Evolutionary conservation across 805 yeast species (phyloP).

Genomic region (Spencermartinsiella europaea): DNA sequence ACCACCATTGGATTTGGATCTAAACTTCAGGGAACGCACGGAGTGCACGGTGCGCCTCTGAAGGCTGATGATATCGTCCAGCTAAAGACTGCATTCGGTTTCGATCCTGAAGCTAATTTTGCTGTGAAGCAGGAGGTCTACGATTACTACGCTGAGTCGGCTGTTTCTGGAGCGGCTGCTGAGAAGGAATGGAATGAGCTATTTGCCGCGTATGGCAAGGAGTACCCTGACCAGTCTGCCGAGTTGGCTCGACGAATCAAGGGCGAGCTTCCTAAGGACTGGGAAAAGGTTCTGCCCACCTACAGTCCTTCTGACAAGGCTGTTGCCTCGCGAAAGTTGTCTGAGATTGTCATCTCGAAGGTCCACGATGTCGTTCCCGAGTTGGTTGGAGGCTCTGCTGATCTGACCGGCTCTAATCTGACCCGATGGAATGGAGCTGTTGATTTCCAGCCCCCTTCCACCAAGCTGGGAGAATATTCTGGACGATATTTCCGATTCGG

Average conservation of each 20-base stretch:
- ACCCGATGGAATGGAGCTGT: conserved; percentile 79
- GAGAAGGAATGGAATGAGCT: conserved; percentile 73
- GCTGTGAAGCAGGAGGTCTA: conserved; percentile 78
- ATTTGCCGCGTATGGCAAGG: conserved; percentile 54
- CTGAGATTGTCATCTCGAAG: conserved; percentile 68
- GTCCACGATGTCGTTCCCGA: conserved; percentile 71
- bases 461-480: conserved; percentile 75
- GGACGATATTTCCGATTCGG: conserved; percentile 97
- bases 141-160: conserved; percentile 53
- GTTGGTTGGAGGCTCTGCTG: conserved; percentile 97
- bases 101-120: conserved; percentile 79
- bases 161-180: conserved; percentile 56
- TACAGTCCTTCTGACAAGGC: conserved; percentile 76
- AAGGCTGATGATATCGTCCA: conserved; percentile 88
- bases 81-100: conserved; percentile 77
- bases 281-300: conserved; percentile 73
- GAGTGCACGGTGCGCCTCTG: conserved; percentile 95
- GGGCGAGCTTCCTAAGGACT: conserved; percentile 67
- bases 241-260: conserved; percentile 74
- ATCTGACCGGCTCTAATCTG: conserved; percentile 93
- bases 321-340: conserved; percentile 89
- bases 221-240: conserved; percentile 73
- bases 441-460: conserved; percentile 86
- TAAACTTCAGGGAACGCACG: conserved; percentile 71
- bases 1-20: conserved; percentile 97